Evolutionary conservation across 192 early-diverging fungal genomes (phyloP), one percentile per base, ranked within the genome.

Genomic region (Gamsiella multidivaricata): DNA sequence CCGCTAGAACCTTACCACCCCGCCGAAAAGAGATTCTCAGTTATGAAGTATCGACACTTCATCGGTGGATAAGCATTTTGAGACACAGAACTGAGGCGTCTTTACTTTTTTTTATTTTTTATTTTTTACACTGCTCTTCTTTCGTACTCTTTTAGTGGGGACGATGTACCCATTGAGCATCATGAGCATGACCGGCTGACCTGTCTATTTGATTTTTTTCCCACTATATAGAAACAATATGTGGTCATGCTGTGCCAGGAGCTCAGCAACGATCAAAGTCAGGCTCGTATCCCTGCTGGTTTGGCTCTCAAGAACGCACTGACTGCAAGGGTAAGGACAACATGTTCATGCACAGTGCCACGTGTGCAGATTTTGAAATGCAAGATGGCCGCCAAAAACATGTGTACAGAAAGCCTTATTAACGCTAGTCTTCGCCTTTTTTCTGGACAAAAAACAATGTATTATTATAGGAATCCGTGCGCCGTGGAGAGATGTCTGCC

Each of bases 261-360:
- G 80, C 90, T 99, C 29, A 85, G 87, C 26, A 95, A 90, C 67
- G 95, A 96, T 73, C 82, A 82, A 64, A 85, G 81, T 54, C 79
- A 83, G 37, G 65, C 84, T 15, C 91, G 96, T 65, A 83, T 83
- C 32, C 88, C 92, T 20, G 96, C 96, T 32, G 97, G 94, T 81
- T 80, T 99, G 60, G 91, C 91, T 43, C 82, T 99, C 66, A 99
- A 99, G 88, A 99, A 99, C 81, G 83, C 93, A 46, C 81, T 99
- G 62, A 83, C 87, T 9, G 92, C 95, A 57, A 95, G 92, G 87
- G 96, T 94, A 86, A 66, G 58, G n/a, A 41, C 17, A 61, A 31
- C 33, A 9, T 15, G 45, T 32, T 42, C 28, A 18, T 45, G 12
- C 37, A 47, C 34, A 9, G 12, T 5, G 28, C 39, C 37, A 20